Base-by-base conservation (phyloP, 202 grass and related monocot genomes). In the Thinopyrum obtusiflorum region DNA sequence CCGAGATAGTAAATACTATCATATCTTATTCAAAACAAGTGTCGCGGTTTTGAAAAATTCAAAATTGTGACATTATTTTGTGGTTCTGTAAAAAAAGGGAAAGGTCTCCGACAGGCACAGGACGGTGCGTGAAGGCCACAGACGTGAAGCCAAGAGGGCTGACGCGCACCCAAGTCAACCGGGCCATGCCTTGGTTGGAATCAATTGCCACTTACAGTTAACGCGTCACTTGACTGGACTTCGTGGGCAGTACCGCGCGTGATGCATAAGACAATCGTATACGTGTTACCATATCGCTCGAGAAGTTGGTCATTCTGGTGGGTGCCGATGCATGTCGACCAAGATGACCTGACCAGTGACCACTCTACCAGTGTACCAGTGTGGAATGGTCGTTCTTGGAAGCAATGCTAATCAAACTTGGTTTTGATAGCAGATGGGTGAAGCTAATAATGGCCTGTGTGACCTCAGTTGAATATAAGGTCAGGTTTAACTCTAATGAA, bases 121-220 rank as follows among this genome's bases (percentile, higher is more conserved):
- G 14, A 6, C 14, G 14, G 47, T 44, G 32, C 67, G 33, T 39
- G 67, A 70, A 40, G 6, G 35, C 20, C 67, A n/a, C 20, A 2
- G 33, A n/a, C 33, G 67, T 40, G 20, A 23, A 3, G 65, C 65
- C 32, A 36, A 68, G 18, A 39, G 11, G 35, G 35, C 35, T 39
- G 67, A 70, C 67, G 20, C n/a, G 20, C n/a, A 23, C 67, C 27
- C 4, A 20, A 29, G 35, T 78, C 21, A 40, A 63, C 32, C 9
- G 15, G 36, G 24, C 77, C 77, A 42, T 42, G 61, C n/a, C 61
- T 68, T 35, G 63, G 79, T 33, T 68, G 63, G 79, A 68, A 68
- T 68, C 79, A 68, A 68, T 7, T 32, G 24, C 26, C 33, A 14
- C 24, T 29, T 67, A 67, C 64, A 4, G 2, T 44, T 67, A 67